phyloP scores from a whole-genome alignment of 148 eudicot species.

The Camellia lanceoleosa region DNA sequence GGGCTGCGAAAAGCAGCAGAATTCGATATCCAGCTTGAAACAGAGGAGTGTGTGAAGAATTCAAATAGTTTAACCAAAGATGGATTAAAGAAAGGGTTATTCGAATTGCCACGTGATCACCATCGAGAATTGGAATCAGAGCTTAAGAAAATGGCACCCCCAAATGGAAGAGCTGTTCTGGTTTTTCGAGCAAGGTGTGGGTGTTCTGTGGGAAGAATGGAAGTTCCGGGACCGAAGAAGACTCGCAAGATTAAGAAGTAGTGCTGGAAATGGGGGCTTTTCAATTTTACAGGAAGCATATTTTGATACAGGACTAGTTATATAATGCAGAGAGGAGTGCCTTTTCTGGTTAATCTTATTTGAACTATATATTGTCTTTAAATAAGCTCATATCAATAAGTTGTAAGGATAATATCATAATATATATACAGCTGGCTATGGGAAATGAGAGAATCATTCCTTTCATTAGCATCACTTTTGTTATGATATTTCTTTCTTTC shows the following conservation, averaged over 20 bases:
- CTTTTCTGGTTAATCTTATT: constrained; percentile 4
- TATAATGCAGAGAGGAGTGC: constrained; percentile 5
- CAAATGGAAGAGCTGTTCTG: constrained; percentile 82
- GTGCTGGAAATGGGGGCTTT: background rate
- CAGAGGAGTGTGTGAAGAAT: constrained; percentile 64
- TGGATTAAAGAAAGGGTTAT: constrained; percentile 56
- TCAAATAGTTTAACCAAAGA: constrained; percentile 34
- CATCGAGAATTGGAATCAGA: constrained; percentile 75
- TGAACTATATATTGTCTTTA: background rate
- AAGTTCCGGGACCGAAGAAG: constrained; percentile 73
- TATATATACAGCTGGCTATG: background rate
- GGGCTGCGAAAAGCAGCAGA: constrained; percentile 76
- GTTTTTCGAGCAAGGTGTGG: constrained; percentile 77
- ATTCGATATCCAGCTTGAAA: constrained; percentile 78
- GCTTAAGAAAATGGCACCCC: constrained; percentile 87
- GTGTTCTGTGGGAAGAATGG: constrained; percentile 85
- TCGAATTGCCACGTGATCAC: constrained; percentile 74
- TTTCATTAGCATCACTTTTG: background rate
- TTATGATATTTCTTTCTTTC: background rate
- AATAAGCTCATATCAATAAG: constrained; percentile 13
- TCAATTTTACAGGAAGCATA: background rate
- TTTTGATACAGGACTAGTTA: background rate
- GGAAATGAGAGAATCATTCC: background rate
- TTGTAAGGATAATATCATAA: background rate
- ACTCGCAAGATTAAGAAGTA: constrained; percentile 73